These are phyloP conservation scores for Pyrenophora seminiperda DNA, from an alignment of 2,329 filamentous ascomycete genomes.

Conservation along the genomic window DNA sequence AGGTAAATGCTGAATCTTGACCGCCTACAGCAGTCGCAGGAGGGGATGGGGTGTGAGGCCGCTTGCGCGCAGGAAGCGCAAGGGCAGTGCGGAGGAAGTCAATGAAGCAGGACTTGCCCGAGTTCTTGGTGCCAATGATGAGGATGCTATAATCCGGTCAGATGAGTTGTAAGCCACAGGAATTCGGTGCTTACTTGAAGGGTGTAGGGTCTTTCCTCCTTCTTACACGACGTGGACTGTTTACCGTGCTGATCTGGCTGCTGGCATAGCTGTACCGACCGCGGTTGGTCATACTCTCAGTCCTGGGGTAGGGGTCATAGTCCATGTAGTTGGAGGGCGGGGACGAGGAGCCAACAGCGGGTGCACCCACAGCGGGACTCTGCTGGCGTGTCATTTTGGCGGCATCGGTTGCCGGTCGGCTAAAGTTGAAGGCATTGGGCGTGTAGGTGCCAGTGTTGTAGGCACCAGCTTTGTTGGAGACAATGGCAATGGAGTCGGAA, in stretches of 20 bases:
- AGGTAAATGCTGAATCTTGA: constrained; percentile 67
- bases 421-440: constrained; percentile 43
- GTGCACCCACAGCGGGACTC: constrained; percentile 49
- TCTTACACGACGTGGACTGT: constrained; percentile 85
- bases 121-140: constrained; percentile 82
- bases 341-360: constrained; percentile 55
- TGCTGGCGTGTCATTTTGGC: constrained; percentile 45
- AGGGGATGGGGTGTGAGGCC: constrained; percentile 52
- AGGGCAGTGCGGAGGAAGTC: constrained; percentile 91
- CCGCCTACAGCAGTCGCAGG: constrained; percentile 54
- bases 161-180: not conserved
- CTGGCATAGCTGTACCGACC: constrained; percentile 96
- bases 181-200: constrained; percentile 78
- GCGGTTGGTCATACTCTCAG: constrained; percentile 95
- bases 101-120: constrained; percentile 95
- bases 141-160: constrained; percentile 68
- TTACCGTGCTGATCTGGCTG: constrained; percentile 86
- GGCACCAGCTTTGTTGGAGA: constrained; percentile 61
- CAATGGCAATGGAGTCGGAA: constrained; percentile 66
- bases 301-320: constrained; percentile 78
- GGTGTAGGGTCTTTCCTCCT: constrained; percentile 96
- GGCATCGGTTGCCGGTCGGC: constrained; percentile 43
- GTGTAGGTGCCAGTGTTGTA: constrained; percentile 39
- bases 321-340: constrained; percentile 54
- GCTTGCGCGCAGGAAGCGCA: constrained; percentile 80